These are phyloP conservation scores for Phytophthora palmivora DNA, from an alignment of 352 stramenopile genomes.

Conservation along the genomic window DNA sequence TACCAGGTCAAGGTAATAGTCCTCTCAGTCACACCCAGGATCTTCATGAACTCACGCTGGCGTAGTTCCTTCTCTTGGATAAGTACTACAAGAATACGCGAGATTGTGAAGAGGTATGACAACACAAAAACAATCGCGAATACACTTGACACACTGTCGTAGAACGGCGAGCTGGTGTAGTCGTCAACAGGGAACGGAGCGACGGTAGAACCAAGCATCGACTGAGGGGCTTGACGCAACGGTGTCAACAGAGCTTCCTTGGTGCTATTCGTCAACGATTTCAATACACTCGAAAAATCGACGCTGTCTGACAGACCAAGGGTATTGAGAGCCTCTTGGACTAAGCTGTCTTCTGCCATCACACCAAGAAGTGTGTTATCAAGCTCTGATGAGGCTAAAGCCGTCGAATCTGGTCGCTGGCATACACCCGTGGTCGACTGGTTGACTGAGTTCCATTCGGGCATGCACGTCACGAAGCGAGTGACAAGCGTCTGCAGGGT, in stretches of 20 bases:
- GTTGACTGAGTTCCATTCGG: constrained; percentile 44
- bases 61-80: constrained; percentile 91
- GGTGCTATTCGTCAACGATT: constrained; percentile 19
- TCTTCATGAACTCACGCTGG: constrained; percentile 91
- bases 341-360: constrained; percentile 39
- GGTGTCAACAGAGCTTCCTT: constrained; percentile 31
- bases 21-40: constrained; percentile 87
- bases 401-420: constrained; percentile 43
- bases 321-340: constrained; percentile 34
- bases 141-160: constrained; percentile 48
- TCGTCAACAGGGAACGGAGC: constrained; percentile 49
- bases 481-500: not conserved
- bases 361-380: constrained; percentile 37
- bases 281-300: constrained; percentile 19
- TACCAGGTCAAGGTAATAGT: constrained; percentile 74
- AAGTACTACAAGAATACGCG: constrained; percentile 78
- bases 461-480: constrained; percentile 39
- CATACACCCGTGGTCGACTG: constrained; percentile 53
- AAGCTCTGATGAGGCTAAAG: constrained; percentile 24
- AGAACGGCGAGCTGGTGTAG: constrained; percentile 62
- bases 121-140: constrained; percentile 91
- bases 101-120: constrained; percentile 89
- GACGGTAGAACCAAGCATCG: constrained; percentile 34
- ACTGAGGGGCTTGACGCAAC: constrained; percentile 52
- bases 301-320: constrained; percentile 1